phyloP scores from a whole-genome alignment of 768 basidiomycete species.

The Russula sp. region DNA sequence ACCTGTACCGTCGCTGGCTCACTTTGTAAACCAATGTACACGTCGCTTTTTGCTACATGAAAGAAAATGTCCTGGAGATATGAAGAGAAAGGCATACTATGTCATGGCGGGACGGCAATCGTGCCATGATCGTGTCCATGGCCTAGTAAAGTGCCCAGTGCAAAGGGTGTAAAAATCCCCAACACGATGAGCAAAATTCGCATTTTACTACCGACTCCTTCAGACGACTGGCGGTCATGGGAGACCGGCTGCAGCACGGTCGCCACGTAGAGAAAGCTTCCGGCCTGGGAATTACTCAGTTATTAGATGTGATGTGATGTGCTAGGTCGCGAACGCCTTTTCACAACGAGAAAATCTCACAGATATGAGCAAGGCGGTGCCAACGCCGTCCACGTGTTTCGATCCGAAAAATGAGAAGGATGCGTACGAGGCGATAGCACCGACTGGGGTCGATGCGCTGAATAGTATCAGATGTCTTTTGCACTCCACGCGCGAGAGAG shows the following conservation, averaged over 20 bases:
- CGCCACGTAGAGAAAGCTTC: constrained; percentile 92
- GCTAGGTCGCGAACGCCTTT: neutral
- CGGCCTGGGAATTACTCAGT: constrained; percentile 53
- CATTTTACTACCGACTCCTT: constrained; percentile 21
- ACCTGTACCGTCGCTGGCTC: constrained; percentile 77
- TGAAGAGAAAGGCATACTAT: neutral
- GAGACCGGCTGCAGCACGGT: constrained; percentile 82
- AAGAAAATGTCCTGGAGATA: neutral
- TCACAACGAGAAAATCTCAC: constrained; percentile 40
- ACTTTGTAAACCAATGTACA: constrained; percentile 43
- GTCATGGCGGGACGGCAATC: constrained; percentile 2
- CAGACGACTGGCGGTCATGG: constrained; percentile 27
- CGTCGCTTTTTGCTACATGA: neutral
- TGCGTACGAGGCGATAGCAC: constrained; percentile 73
- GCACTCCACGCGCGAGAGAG: constrained; percentile 65
- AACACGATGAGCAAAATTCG: constrained; percentile 24
- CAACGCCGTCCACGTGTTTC: constrained; percentile 56
- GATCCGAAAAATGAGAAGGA: constrained; percentile 56
- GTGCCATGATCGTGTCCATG: constrained; percentile 21
- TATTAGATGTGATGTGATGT: constrained; percentile 11
- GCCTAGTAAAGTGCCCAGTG: constrained; percentile 23
- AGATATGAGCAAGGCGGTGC: constrained; percentile 77
- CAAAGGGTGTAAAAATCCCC: constrained; percentile 26
- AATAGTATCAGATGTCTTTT: constrained; percentile 75
- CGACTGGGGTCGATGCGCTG: constrained; percentile 77